Conservation (phyloP, 257 asterid species). For the Jasminum sambac region DNA sequence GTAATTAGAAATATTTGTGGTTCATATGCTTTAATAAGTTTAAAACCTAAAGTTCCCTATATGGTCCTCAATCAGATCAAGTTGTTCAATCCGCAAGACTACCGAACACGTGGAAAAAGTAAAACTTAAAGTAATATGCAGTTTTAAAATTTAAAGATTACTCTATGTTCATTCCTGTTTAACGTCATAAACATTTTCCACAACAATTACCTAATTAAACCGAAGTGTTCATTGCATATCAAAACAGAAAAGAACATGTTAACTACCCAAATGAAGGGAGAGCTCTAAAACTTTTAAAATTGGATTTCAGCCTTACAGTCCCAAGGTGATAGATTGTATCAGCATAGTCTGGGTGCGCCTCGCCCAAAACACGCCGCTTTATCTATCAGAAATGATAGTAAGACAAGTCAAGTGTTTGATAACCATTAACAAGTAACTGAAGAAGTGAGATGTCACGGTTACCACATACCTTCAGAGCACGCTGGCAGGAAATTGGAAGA, state of each 20-base stretch:
- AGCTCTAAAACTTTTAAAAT: neutral
- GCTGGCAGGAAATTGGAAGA: slow-evolving; percentile 54
- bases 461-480: slow-evolving; percentile 79
- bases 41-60: no score
- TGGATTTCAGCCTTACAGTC: slow-evolving; percentile 52
- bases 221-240: neutral
- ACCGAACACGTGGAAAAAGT: neutral
- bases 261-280: slow-evolving; percentile 2
- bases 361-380: slow-evolving; percentile 87
- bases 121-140: neutral
- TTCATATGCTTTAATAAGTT: no score
- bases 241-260: neutral
- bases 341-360: slow-evolving; percentile 79
- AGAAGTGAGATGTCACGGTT: slow-evolving; percentile 24
- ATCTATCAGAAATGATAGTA: slow-evolving; percentile 46
- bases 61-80: no score
- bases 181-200: neutral
- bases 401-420: slow-evolving; percentile 23
- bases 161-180: neutral
- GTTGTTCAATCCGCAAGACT: neutral
- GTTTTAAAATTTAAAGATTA: neutral
- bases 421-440: slow-evolving; percentile 25
- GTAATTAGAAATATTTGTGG: no score
- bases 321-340: slow-evolving; percentile 93
- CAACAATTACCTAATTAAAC: neutral